Evolutionary conservation across 75 land plant species (phyloP).

Genomic region (Chamaecyparis obtusa): DNA sequence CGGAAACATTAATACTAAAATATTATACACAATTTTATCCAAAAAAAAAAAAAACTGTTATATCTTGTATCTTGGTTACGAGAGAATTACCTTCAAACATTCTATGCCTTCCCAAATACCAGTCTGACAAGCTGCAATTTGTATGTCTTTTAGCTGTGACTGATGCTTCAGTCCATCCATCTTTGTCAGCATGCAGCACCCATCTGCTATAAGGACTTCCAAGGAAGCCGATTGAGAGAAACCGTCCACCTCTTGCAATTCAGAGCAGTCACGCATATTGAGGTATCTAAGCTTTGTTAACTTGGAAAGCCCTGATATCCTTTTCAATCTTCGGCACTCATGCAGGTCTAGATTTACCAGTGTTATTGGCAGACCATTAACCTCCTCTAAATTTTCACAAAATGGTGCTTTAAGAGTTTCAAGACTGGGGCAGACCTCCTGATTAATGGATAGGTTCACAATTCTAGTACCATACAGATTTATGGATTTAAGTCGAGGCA

Average conservation of each 20-base stretch:
- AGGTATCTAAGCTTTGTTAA: neutral
- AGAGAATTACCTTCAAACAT: neutral
- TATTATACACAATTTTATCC: too few relatives aligned
- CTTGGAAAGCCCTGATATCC: neutral
- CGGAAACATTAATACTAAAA: too few relatives aligned
- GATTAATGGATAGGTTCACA: neutral
- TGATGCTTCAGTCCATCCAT: neutral
- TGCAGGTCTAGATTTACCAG: neutral
- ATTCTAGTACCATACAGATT: neutral
- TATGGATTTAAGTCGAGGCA: neutral
- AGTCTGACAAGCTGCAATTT: neutral
- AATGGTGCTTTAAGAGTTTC: neutral
- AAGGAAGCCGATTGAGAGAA: neutral
- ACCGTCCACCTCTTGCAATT: neutral
- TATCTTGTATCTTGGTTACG: too few relatives aligned
- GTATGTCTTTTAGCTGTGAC: neutral
- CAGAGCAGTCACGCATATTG: neutral
- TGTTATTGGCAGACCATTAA: neutral
- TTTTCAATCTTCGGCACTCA: neutral
- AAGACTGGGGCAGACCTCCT: neutral
- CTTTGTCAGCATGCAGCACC: neutral
- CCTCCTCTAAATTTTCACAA: neutral
- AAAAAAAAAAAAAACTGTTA: too few relatives aligned
- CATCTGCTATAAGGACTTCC: neutral
- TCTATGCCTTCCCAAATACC: neutral